A percentile compares a stretch with the other conserved stretches of the same genome.
These are phyloP conservation scores for Rhizopogon vinicolor DNA, from an alignment of 768 basidiomycete genomes.

Conservation along the genomic window DNA sequence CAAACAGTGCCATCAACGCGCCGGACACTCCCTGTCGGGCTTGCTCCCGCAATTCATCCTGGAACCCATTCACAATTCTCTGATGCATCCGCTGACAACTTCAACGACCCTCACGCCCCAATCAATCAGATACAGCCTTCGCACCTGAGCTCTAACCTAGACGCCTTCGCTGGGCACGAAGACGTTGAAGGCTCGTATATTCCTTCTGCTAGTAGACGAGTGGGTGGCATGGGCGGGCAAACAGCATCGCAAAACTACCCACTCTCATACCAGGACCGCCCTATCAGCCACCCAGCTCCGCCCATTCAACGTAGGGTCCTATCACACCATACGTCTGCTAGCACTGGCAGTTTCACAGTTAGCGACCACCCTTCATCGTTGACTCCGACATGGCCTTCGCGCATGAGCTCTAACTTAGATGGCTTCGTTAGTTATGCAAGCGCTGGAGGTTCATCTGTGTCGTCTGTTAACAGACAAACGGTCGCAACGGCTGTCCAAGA, in stretches of 20 bases:
- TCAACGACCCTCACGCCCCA: neutral
- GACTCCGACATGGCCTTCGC: slow-evolving; percentile 6
- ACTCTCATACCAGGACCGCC: slow-evolving; percentile 23
- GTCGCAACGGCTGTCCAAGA: slow-evolving; percentile 46
- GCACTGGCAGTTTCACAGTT: neutral
- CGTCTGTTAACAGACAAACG: slow-evolving; percentile 44
- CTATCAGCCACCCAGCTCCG: slow-evolving; percentile 9
- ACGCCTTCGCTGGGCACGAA: slow-evolving; percentile 11
- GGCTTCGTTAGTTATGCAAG: slow-evolving; percentile 13
- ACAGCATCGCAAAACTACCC: slow-evolving; percentile 25
- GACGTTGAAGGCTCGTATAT: slow-evolving; percentile 15
- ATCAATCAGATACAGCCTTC: slow-evolving; percentile 5
- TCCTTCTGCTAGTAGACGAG: slow-evolving; percentile 35
- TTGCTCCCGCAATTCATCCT: slow-evolving; percentile 8
- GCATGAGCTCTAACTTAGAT: slow-evolving; percentile 11
- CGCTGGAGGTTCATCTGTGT: slow-evolving; percentile 13
- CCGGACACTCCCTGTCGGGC: slow-evolving; percentile 13
- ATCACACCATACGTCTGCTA: slow-evolving; percentile 2
- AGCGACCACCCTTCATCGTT: neutral
- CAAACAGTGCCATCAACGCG: slow-evolving; percentile 14
- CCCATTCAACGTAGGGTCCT: slow-evolving; percentile 2
- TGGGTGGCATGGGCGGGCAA: neutral
- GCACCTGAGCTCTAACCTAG: slow-evolving; percentile 13
- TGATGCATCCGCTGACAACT: neutral
- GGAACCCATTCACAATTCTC: neutral